Conservation (phyloP, 2,329 filamentous ascomycete genomes). For the Fusarium miscanthi region DNA sequence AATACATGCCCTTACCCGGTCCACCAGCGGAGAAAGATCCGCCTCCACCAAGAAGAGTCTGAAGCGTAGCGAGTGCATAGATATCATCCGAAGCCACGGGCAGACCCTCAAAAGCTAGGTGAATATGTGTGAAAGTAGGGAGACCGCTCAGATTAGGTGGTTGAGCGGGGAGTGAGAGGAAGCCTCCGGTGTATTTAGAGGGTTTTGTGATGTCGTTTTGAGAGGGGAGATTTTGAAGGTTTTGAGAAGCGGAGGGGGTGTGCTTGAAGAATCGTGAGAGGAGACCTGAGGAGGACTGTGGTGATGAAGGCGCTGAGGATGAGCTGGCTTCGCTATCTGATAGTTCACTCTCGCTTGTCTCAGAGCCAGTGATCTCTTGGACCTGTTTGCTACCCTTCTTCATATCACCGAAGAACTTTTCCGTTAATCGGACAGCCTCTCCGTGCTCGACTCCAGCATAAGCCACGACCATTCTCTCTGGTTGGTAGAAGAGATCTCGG, state of each 20-base stretch:
- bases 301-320: constrained; percentile 48
- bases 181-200: constrained; percentile 92
- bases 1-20: constrained; percentile 99
- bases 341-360: constrained; percentile 61
- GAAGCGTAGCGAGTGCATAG: constrained; percentile 93
- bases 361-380: constrained; percentile 67
- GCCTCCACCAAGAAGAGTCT: constrained; percentile 94
- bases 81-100: constrained; percentile 93
- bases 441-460: constrained; percentile 91
- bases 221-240: constrained; percentile 62
- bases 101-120: constrained; percentile 94
- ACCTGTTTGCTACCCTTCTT: constrained; percentile 56
- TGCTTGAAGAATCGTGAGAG: constrained; percentile 89
- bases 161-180: constrained; percentile 84
- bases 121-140: constrained; percentile 88
- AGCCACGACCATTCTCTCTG: constrained; percentile 92
- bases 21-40: constrained; percentile 97
- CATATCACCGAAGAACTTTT: constrained; percentile 95
- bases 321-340: constrained; percentile 51
- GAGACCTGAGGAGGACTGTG: constrained; percentile 69
- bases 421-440: constrained; percentile 80
- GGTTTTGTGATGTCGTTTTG: constrained; percentile 69
- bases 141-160: constrained; percentile 78
- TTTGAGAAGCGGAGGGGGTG: constrained; percentile 72
- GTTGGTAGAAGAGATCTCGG: constrained; percentile 83